Percentiles rank a stretch among this genome's conserved stretches.
phyloP scores from a whole-genome alignment of 139 green algal genomes.

The Chlorella sp. region DNA sequence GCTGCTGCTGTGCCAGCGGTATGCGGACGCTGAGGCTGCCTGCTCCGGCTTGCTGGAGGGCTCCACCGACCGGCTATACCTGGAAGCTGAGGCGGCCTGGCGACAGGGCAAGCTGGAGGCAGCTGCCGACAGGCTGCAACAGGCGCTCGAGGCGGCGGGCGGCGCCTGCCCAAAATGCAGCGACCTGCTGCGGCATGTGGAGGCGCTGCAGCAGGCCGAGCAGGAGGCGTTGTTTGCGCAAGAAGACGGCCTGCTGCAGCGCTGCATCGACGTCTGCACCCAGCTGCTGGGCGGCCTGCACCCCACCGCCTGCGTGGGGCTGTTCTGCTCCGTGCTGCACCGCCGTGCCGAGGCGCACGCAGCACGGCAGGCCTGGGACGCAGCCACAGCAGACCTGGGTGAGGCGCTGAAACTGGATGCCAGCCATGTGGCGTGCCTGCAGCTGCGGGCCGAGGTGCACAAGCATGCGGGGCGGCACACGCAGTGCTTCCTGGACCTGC shows the following conservation, averaged over 20 bases:
- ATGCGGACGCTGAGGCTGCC: slow-evolving; percentile 37
- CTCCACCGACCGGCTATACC: slow-evolving; percentile 35
- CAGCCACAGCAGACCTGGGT: slow-evolving; percentile 29
- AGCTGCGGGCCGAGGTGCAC: slow-evolving; percentile 33
- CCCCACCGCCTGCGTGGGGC: slow-evolving; percentile 24
- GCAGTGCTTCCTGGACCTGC: slow-evolving; percentile 50
- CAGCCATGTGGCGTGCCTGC: slow-evolving; percentile 16
- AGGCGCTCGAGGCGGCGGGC: not conserved
- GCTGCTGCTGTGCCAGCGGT: slow-evolving; percentile 49
- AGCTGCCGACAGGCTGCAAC: not conserved
- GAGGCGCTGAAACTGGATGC: slow-evolving; percentile 23
- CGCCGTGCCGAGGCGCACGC: slow-evolving; percentile 32
- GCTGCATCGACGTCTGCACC: slow-evolving; percentile 14
- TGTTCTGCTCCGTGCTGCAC: slow-evolving; percentile 30
- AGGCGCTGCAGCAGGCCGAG: not conserved
- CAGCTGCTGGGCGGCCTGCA: slow-evolving; percentile 32
- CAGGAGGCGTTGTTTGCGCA: slow-evolving; percentile 5
- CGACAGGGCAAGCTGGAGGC: slow-evolving; percentile 32
- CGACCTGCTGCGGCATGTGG: slow-evolving; percentile 24
- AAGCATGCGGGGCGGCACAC: slow-evolving; percentile 21
- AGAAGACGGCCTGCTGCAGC: slow-evolving; percentile 33
- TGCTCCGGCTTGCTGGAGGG: slow-evolving; percentile 26
- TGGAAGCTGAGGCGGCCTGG: slow-evolving; percentile 51
- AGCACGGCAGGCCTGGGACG: not conserved
- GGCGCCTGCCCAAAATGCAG: slow-evolving; percentile 34